Percentiles rank a stretch among this genome's conserved stretches.
Evolutionary conservation across 2,329 filamentous ascomycete species (phyloP).

Genomic region (Colletotrichum sp.): DNA sequence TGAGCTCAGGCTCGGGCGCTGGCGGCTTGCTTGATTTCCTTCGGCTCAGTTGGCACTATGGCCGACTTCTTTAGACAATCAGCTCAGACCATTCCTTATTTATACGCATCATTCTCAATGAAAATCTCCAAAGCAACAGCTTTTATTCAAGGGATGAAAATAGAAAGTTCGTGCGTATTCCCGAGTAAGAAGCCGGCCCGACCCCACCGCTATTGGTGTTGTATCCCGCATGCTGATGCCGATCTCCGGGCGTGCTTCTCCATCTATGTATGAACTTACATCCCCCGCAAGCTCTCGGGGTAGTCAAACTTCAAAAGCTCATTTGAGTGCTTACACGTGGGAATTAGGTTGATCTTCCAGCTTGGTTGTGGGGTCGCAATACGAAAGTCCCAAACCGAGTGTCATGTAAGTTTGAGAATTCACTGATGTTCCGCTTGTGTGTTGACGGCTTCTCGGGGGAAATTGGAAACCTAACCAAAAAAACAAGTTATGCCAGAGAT

Average conservation of each 20-base stretch:
- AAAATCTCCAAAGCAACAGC: accelerated
- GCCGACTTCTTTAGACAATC: background rate
- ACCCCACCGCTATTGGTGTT: background rate
- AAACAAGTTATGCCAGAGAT: background rate
- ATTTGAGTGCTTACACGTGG: background rate
- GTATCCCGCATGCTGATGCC: background rate
- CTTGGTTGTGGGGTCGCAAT: background rate
- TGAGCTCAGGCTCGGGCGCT: background rate
- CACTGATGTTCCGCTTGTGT: background rate
- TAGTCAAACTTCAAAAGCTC: background rate
- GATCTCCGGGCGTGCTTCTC: background rate
- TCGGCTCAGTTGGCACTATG: background rate
- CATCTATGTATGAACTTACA: background rate
- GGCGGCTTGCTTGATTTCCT: background rate
- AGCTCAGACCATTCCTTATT: background rate
- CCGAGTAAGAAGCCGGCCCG: background rate
- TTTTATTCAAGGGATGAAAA: background rate
- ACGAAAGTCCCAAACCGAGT: background rate
- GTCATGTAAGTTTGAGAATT: background rate
- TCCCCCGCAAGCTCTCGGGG: background rate
- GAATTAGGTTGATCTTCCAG: background rate
- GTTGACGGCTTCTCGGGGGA: background rate
- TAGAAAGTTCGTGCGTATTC: background rate
- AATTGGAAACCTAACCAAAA: background rate
- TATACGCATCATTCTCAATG: background rate